Percentiles rank a stretch among this genome's conserved stretches.
These are phyloP conservation scores for Tetracladium marchalianum DNA, from an alignment of 495 filamentous ascomycete genomes.

Conservation along the genomic window DNA sequence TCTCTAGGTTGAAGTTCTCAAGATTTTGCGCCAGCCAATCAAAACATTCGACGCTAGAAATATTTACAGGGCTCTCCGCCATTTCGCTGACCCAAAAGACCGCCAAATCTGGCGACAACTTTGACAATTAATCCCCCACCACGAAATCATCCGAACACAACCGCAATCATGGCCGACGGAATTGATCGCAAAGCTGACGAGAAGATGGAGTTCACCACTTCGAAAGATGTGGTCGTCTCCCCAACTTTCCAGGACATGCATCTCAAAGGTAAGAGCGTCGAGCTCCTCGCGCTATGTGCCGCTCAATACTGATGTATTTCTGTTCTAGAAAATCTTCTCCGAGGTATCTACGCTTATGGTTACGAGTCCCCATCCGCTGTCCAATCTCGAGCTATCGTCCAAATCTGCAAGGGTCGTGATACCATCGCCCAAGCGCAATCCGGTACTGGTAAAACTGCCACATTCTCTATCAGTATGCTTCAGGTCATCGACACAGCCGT, in stretches of 20 bases:
- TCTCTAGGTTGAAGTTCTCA: neutral
- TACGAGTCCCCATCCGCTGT: slow-evolving; percentile 97
- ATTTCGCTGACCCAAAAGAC: neutral
- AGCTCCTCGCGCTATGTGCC: neutral
- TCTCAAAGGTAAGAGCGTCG: slow-evolving; percentile 51
- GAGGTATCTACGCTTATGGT: slow-evolving; percentile 96
- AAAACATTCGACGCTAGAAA: slow-evolving; percentile 5
- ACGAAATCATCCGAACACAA: slow-evolving; percentile 1
- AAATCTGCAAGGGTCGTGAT: slow-evolving; percentile 97
- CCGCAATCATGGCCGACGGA: slow-evolving; percentile 69
- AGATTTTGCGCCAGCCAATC: slow-evolving; percentile 8
- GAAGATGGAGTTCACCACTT: slow-evolving; percentile 95
- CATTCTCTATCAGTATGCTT: slow-evolving; percentile 94
- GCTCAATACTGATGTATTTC: neutral
- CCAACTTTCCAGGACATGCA: slow-evolving; percentile 39
- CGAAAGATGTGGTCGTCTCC: slow-evolving; percentile 86
- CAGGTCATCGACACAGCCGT: slow-evolving; percentile 84
- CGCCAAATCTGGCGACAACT: neutral
- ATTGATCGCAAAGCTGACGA: slow-evolving; percentile 93
- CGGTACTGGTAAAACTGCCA: slow-evolving; percentile 97
- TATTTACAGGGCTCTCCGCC: slow-evolving; percentile 1
- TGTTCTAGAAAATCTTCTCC: slow-evolving; percentile 70
- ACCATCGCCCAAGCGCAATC: slow-evolving; percentile 99
- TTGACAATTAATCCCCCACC: neutral
- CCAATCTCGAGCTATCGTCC: slow-evolving; percentile 94